A percentile compares a stretch with the other conserved stretches of the same genome.
Conservation (phyloP, 2,329 filamentous ascomycete genomes). For the Myotisia sp. region DNA sequence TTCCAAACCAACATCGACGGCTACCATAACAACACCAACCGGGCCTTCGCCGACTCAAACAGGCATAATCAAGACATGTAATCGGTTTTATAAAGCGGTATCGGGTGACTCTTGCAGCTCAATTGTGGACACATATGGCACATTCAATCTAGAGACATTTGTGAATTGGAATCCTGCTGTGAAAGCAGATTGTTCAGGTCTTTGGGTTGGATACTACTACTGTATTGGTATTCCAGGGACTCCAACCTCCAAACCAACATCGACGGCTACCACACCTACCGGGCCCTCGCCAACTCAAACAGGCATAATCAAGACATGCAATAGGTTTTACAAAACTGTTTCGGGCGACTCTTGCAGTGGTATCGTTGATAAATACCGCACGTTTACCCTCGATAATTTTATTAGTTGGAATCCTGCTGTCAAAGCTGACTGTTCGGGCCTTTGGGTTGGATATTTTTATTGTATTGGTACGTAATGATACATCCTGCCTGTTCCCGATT, state of each 20-base stretch:
- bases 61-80: neutral
- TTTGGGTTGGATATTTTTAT: slow-evolving; percentile 6
- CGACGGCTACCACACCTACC: neutral
- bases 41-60: neutral
- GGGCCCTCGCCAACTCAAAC: slow-evolving; percentile 5
- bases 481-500: neutral
- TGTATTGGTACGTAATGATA: slow-evolving; percentile 1
- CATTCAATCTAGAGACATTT: slow-evolving; percentile 9
- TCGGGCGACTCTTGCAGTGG: slow-evolving; percentile 1
- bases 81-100: neutral
- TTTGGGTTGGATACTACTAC: slow-evolving; percentile 15
- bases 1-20: neutral
- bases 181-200: slow-evolving; percentile 11
- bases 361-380: slow-evolving; percentile 3
- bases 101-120: neutral
- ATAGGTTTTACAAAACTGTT: slow-evolving; percentile 1
- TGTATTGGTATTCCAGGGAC: slow-evolving; percentile 12
- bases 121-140: neutral
- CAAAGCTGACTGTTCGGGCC: neutral
- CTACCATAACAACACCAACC: neutral
- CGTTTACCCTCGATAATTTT: slow-evolving; percentile 9
- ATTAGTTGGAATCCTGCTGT: slow-evolving; percentile 15
- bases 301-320: slow-evolving; percentile 6
- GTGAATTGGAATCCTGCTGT: slow-evolving; percentile 16
- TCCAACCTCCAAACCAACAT: neutral